Evolutionary conservation across 345 rosid species (phyloP).

Genomic region (Citrus hindsii): DNA sequence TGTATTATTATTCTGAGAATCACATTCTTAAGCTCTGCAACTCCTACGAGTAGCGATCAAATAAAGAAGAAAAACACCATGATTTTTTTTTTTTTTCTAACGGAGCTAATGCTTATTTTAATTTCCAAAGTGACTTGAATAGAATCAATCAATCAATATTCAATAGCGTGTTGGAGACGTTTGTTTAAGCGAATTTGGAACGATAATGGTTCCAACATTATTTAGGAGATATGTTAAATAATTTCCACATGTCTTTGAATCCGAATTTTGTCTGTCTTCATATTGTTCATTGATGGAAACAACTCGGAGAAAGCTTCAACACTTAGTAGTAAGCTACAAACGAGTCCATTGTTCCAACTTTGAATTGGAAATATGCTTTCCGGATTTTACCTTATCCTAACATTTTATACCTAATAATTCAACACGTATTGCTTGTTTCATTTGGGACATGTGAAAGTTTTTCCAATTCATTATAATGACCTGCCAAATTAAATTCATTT

Average conservation of each 20-base stretch:
- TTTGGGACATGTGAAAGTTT: not conserved
- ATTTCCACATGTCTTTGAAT: conserved; percentile 1
- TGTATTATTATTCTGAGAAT: not conserved
- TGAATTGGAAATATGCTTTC: not conserved
- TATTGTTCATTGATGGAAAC: conserved; percentile 16
- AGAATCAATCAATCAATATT: not conserved
- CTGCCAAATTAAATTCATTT: too few relatives aligned
- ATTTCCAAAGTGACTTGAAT: not conserved
- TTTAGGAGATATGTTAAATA: not conserved
- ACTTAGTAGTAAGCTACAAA: not conserved
- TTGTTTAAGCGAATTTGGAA: not conserved
- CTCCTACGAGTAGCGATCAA: not conserved
- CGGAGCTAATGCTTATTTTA: not conserved
- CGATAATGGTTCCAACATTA: not conserved
- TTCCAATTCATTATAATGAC: too few relatives aligned
- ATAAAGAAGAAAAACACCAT: not conserved
- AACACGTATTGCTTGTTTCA: not conserved
- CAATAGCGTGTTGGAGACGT: not conserved
- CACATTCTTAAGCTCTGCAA: not conserved
- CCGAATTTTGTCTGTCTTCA: not conserved
- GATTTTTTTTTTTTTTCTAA: not conserved
- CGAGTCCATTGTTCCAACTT: not conserved
- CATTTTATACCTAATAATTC: not conserved
- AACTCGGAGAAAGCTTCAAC: conserved; percentile 1
- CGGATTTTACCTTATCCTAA: not conserved